phyloP scores from a whole-genome alignment of 2,329 filamentous ascomycete species.

The Alternaria incomplexa region DNA sequence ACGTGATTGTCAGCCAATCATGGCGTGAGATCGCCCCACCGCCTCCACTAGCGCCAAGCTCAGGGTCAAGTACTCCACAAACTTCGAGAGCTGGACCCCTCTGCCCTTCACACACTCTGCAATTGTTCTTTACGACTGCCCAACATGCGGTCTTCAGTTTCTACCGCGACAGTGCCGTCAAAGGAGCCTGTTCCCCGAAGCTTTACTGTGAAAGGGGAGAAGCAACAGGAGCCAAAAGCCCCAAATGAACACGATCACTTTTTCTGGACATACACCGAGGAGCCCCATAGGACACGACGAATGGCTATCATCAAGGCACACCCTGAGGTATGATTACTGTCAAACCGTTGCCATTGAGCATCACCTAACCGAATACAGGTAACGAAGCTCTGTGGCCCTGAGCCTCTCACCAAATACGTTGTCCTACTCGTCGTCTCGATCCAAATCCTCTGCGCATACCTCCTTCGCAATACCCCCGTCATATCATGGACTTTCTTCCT shows the following conservation, averaged over 20 bases:
- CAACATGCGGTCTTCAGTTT: conserved; percentile 47
- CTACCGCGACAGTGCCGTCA: conserved; percentile 40
- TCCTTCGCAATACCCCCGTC: conserved; percentile 77
- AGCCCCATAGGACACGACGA: conserved; percentile 89
- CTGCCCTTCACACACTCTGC: conserved; percentile 2
- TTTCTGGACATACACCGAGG: conserved; percentile 99
- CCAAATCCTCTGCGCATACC: conserved; percentile 78
- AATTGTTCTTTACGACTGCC: conserved; percentile 6
- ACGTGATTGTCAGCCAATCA: conserved; percentile 11
- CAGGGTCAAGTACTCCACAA: conserved; percentile 15
- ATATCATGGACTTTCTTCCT: conserved; percentile 84
- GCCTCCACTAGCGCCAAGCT: conserved; percentile 9
- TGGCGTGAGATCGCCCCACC: conserved; percentile 9
- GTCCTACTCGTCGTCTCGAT: conserved; percentile 82
- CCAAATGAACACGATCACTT: conserved; percentile 65
- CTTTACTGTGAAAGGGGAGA: conserved; percentile 30
- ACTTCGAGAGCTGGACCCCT: conserved; percentile 6
- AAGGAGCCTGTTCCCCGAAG: conserved; percentile 30
- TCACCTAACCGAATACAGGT: conserved; percentile 62
- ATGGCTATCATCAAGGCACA: conserved; percentile 98
- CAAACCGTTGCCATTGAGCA: neutral
- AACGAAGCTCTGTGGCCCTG: conserved; percentile 94
- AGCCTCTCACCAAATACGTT: conserved; percentile 93
- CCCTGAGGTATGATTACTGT: conserved; percentile 72
- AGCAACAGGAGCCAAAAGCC: conserved; percentile 16